phyloP scores from a whole-genome alignment of 306 rosid genomes.

The Spatholobus suberectus region DNA sequence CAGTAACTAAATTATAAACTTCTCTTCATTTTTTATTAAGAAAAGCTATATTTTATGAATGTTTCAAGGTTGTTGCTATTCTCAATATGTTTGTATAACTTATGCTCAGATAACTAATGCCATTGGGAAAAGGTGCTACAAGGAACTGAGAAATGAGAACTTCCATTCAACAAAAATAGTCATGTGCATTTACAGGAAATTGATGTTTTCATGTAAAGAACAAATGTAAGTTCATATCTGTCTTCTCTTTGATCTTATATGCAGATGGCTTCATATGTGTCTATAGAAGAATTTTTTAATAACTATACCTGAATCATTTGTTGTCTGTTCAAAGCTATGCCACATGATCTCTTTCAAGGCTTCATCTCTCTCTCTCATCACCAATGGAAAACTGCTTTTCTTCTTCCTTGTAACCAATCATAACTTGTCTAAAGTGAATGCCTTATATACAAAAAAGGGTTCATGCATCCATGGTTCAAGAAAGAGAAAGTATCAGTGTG shows the following conservation, averaged over 20 bases:
- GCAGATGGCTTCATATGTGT: not conserved
- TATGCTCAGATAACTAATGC: conserved; percentile 60
- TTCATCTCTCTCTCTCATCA: not conserved
- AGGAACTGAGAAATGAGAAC: conserved; percentile 81
- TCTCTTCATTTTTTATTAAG: conserved; percentile 18
- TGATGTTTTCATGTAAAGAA: conserved; percentile 80
- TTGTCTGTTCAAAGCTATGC: not conserved
- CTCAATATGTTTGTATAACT: conserved; percentile 42
- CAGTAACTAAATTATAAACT: not conserved
- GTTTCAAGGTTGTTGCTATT: conserved; percentile 30
- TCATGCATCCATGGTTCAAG: not conserved
- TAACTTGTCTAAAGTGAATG: not conserved
- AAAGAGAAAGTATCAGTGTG: not conserved
- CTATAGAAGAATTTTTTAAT: not conserved
- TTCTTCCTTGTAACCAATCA: not conserved
- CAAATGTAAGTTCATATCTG: conserved; percentile 74
- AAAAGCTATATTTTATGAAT: conserved; percentile 26
- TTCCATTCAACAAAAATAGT: conserved; percentile 73
- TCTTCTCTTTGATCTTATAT: conserved; percentile 21
- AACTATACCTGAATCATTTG: not conserved
- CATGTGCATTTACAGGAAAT: conserved; percentile 84
- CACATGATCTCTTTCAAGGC: not conserved
- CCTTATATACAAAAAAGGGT: not conserved
- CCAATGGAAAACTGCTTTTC: not conserved
- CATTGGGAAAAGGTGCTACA: conserved; percentile 94